Evolutionary conservation across 331 rosid genomes (phyloP).

Genomic region (Spiraea crenata): DNA sequence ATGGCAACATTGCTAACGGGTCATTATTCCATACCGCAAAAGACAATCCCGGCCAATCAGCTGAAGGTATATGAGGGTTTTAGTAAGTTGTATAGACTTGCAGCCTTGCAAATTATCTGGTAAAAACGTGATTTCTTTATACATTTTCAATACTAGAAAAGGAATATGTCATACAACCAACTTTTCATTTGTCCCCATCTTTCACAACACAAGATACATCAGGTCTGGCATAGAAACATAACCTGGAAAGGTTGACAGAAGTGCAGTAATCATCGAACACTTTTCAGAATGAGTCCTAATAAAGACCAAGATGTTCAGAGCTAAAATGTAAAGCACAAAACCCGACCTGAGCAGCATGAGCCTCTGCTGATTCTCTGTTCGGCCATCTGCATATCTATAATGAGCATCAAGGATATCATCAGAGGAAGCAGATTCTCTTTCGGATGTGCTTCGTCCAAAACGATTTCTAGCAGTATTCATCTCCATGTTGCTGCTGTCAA

Average conservation of each 20-base stretch:
- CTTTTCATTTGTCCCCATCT: not conserved
- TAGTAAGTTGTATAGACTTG: not conserved
- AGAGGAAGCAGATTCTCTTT: slow-evolving; percentile 46
- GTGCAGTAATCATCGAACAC: not conserved
- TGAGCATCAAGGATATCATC: slow-evolving; percentile 52
- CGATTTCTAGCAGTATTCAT: slow-evolving; percentile 58
- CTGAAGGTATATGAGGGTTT: no score
- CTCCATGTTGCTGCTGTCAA: slow-evolving; percentile 52
- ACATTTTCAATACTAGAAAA: not conserved
- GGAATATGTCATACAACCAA: not conserved
- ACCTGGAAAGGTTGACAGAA: not conserved
- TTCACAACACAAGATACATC: not conserved
- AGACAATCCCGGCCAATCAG: no score
- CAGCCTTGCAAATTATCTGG: no score
- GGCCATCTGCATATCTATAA: slow-evolving; percentile 61
- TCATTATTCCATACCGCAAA: no score
- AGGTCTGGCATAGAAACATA: not conserved
- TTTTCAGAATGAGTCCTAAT: slow-evolving; percentile 68
- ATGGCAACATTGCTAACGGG: no score
- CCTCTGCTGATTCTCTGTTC: slow-evolving; percentile 75
- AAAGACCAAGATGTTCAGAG: slow-evolving; percentile 75
- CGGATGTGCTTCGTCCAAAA: slow-evolving; percentile 50
- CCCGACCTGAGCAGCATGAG: slow-evolving; percentile 81
- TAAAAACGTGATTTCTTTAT: not conserved
- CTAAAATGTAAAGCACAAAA: slow-evolving; percentile 87